These are phyloP conservation scores for Gentiana dahurica DNA, from an alignment of 257 asterid species.

Conservation along the genomic window DNA sequence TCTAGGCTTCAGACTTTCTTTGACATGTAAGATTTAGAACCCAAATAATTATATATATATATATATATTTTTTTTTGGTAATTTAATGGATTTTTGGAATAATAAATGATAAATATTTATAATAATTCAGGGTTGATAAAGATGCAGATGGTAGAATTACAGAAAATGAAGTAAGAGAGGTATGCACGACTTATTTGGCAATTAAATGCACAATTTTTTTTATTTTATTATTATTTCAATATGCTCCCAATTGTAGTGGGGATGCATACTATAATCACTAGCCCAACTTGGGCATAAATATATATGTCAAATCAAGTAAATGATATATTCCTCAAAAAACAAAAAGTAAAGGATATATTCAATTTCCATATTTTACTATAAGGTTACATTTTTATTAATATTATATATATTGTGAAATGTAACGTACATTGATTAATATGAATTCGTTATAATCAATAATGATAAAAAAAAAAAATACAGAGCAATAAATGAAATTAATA, in stretches of 20 bases:
- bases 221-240: too few species aligned
- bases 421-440: too few species aligned
- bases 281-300: too few species aligned
- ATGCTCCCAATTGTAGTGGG: too few species aligned
- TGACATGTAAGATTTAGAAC: slow-evolving; percentile 44
- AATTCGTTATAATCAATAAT: too few species aligned
- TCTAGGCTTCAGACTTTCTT: slow-evolving; percentile 74
- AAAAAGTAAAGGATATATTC: neutral
- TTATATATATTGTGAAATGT: too few species aligned
- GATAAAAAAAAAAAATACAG: too few species aligned
- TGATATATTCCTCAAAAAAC: too few species aligned
- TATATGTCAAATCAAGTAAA: too few species aligned
- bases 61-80: neutral
- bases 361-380: neutral
- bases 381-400: neutral
- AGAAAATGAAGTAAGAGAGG: slow-evolving; percentile 88
- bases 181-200: slow-evolving; percentile 9
- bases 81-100: neutral
- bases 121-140: slow-evolving; percentile 68
- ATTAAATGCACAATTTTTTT: neutral
- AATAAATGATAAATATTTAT: neutral
- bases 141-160: slow-evolving; percentile 72
- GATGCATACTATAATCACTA: neutral
- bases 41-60: neutral
- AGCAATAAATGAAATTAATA: too few species aligned